Conservation (phyloP, 345 rosid genomes). For the Noccaea bulbosa region DNA sequence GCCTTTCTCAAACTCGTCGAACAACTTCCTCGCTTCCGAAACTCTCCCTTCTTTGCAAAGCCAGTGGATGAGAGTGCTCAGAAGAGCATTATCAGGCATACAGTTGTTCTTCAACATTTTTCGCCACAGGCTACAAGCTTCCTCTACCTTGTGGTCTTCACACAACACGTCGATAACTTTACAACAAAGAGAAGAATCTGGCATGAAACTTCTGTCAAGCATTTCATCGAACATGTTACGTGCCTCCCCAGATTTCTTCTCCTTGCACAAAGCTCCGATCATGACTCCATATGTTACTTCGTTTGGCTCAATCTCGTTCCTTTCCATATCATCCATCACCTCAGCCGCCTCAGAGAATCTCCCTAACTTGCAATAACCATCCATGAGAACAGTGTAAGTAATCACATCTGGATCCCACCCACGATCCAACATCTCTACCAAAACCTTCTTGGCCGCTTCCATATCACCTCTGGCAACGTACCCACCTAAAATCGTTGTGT, state of each 20-base stretch:
- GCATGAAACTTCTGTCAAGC: conserved; percentile 67
- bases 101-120: conserved; percentile 72
- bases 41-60: conserved; percentile 75
- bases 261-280: conserved; percentile 73
- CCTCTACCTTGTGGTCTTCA: conserved; percentile 65
- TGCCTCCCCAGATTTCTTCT: conserved; percentile 72
- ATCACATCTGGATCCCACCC: conserved; percentile 90
- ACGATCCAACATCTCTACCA: conserved; percentile 65
- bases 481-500: conserved; percentile 79
- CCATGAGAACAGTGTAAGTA: conserved; percentile 70
- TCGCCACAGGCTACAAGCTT: conserved; percentile 76
- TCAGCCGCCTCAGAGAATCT: conserved; percentile 71
- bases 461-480: conserved; percentile 71
- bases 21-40: conserved; percentile 71
- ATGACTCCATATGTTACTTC: conserved; percentile 89
- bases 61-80: conserved; percentile 85
- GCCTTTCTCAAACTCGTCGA: conserved; percentile 77
- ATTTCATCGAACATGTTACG: conserved; percentile 70
- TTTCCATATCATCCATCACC: conserved; percentile 92
- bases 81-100: conserved; percentile 72
- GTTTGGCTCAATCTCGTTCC: conserved; percentile 68
- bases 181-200: conserved; percentile 73
- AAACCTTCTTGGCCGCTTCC: conserved; percentile 62
- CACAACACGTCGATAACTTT: conserved; percentile 77
- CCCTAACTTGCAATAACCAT: conserved; percentile 75